Evolutionary conservation across 257 asterid species (phyloP), one percentile per base, ranked within the genome.

Genomic region (Pogostemon cablin): DNA sequence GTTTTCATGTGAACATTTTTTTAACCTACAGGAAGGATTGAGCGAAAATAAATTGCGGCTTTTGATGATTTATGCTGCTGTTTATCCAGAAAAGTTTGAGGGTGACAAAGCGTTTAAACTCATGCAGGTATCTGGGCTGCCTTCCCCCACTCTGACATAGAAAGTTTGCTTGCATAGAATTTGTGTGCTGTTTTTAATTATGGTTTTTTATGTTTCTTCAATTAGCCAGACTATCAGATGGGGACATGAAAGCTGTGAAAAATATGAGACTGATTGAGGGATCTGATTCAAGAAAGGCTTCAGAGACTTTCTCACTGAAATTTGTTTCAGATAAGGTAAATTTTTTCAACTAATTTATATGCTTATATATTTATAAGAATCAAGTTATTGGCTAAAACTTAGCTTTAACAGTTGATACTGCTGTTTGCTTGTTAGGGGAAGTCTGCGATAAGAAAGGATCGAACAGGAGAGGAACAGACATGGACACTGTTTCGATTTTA

Each of bases 401-500:
- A 79, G 81, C 60, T 55, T 65, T 85, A 67, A 81, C 63, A 67
- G 63, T 77, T 73, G 49, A 75, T 83, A 73, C 46, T 70, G 62
- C 68, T 82, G 69, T 69, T 77, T 65, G 81, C 37, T 84, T 84
- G 68, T 40, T 81, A 89, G 96, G 85, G 68, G 69, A 86, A 82
- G 75, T 75, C 85, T 77, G 88, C 82, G 25, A 81, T 78, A 75
- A 85, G 98, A 60, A 89, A 87, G 85, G 98, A 91, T 75, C 88
- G 90, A 77, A 72, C 81, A 61, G 91, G 84, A 75, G 91, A 86
- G 73, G 96, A 87, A 75, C 93, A 83, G 76, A 82, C 87, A 12
- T 91, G 97, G 97, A 84, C 86, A 40, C 81, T 91, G 40, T 87
- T 77, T 73, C 88, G 95, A 12, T 91, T 91, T 81, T 91, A 80